These are phyloP conservation scores for Lentinula edodes DNA, from an alignment of 768 basidiomycete genomes.

Conservation along the genomic window DNA sequence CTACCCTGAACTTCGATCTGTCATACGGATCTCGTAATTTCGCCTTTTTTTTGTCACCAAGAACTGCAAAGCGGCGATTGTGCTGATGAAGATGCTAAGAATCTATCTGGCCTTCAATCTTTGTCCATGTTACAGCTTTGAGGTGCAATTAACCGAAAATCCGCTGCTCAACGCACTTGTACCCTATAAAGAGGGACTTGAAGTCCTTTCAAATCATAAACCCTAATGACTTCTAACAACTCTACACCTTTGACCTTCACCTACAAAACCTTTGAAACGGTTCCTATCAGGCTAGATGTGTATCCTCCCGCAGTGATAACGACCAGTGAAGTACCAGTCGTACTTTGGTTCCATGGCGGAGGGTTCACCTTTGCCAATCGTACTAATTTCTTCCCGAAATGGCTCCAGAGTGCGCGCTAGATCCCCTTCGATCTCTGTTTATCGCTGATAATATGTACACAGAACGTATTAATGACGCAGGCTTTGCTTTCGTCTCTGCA, in stretches of 20 bases:
- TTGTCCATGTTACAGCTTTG: neutral
- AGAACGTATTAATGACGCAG: slow-evolving; percentile 42
- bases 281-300: neutral
- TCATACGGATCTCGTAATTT: too few relatives aligned
- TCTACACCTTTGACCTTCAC: neutral
- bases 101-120: too few relatives aligned
- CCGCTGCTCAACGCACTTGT: neutral
- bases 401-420: slow-evolving; percentile 45
- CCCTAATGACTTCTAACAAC: neutral
- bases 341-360: slow-evolving; percentile 47
- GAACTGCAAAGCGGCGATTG: too few relatives aligned
- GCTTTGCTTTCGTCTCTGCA: slow-evolving; percentile 53
- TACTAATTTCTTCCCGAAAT: slow-evolving; percentile 55
- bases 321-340: neutral
- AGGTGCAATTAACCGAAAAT: neutral
- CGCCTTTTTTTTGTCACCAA: too few relatives aligned
- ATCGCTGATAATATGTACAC: neutral
- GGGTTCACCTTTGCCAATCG: slow-evolving; percentile 57
- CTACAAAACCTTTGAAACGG: neutral
- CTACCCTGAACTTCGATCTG: too few relatives aligned
- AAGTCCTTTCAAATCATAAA: neutral
- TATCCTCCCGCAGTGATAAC: neutral
- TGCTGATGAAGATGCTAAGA: too few relatives aligned
- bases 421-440: neutral
- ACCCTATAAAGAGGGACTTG: neutral